Base-by-base conservation (phyloP, 1,139 yeast species). In the Diutina mesorugosa region DNA sequence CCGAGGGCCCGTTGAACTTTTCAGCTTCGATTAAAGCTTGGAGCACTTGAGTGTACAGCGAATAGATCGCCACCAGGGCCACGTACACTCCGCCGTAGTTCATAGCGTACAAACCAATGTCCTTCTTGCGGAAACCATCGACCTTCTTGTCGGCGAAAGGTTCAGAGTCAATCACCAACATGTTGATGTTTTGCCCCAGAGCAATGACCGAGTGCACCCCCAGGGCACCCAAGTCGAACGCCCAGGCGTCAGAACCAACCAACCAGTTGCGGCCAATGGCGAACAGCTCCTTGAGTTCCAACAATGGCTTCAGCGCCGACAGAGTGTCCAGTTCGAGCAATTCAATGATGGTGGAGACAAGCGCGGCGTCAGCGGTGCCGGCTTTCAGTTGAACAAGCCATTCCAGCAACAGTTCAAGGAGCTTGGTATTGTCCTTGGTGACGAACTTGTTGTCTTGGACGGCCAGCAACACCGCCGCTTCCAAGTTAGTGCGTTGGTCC, bases 101-200 rank as follows among this genome's bases (percentile, higher is more conserved):
- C 97, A 91, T 89, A 56, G 97, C 97, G 67, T 90, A 93, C 57
- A 91, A 76, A 59, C 98, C 99, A 62, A 91, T 84, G 68, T 93
- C 97, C 73, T 91, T 91, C 77, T 93, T 91, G 66, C 96, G 83
- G 65, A 73, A 70, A 12, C 59, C 54, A 48, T 52, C 57, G 32
- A 46, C 52, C 51, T 58, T 60, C 8, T 74, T 72, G 56, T 70
- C 64, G 21, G 61, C 57, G 63, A 81, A 84, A n/a, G 97, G 95
- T 66, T 90, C 93, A n/a, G 95, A 87, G 68, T 91, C 98, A 64
- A 91, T 85, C 58, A 93, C 77, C 66, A 91, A 80, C 81, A 91
- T 80, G 69, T 93, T 93, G 64, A 91, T 72, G 66, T 90, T 88
- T 67, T 84, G 78, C 54, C 86, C 86, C 0, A 93, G 84, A 45